Base-by-base conservation (phyloP, 768 basidiomycete species). In the Suillus decipiens region DNA sequence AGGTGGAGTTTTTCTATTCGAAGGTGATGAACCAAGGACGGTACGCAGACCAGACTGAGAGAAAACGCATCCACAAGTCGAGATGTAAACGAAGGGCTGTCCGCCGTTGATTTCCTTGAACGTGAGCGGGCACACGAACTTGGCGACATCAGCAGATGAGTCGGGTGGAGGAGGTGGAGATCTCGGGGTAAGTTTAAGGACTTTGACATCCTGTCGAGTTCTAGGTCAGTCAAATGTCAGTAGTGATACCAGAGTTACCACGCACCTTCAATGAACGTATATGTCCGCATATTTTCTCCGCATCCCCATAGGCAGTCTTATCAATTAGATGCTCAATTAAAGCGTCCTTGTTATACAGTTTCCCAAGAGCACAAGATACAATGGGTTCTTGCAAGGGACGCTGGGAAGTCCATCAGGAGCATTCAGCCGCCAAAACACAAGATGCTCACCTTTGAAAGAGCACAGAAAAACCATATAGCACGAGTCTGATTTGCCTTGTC, bases 341-440 rank as follows among this genome's bases (percentile, higher is more conserved):
- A 1, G 96, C 86, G 69, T 96, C 96, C 72, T 96, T 97, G 77
- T 98, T 99, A 74, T 98, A 99, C 0, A 99, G 80, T 74, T 96
- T 96, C 12, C 97, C 97, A 0, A 98, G 82, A 0, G 88, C 88
- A 76, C 95, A 96, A 0, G 95, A 89, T 0, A 98, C 97, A 6
- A 98, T 81, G 0, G 97, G 97, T 63, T 93, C 88, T 70, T 89
- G 87, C 1, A 99, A 81, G n/a, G 88, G 89, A 60, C 85, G 84
- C 94, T 96, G 70, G 37, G 50, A 15, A 45, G n/a, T 36, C 2
- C 15, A 50, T 71, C 8, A 65, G 42, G 19, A 61, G 17, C 42
- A 47, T 62, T 47, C 37, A 24, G 3, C 34, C 10, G 22, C 41
- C 14, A 22, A 2, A 19, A 36, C 10, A 56, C 42, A 33, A 2